A percentile compares a stretch with the other conserved stretches of the same genome.
phyloP scores from a whole-genome alignment of 371 early-diverging fungal species.

The Thermomucor indicae-seudaticae region DNA sequence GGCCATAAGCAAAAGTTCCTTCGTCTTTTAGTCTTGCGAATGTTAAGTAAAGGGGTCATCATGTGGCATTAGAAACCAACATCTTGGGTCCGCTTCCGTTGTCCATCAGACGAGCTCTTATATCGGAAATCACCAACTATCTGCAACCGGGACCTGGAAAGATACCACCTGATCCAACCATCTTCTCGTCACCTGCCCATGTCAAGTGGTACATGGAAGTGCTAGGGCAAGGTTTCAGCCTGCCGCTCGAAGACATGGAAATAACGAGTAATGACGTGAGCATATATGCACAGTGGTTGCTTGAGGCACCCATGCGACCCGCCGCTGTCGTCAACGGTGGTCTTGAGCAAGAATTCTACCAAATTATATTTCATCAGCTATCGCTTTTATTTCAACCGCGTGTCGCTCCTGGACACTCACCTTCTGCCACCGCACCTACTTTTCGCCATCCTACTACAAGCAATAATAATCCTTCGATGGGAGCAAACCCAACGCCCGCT shows the following conservation, averaged over 20 bases:
- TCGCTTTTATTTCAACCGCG: conserved; percentile 71
- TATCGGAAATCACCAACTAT: conserved; percentile 61
- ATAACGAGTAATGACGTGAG: conserved; percentile 64
- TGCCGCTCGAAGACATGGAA: conserved; percentile 73
- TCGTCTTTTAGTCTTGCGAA: not conserved
- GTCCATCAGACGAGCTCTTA: conserved; percentile 53
- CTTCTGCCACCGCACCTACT: not conserved
- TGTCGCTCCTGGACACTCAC: conserved; percentile 15
- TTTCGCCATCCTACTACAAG: not conserved
- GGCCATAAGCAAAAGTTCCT: not conserved
- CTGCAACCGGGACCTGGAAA: conserved; percentile 40
- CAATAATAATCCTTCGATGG: not conserved
- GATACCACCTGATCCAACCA: conserved; percentile 42
- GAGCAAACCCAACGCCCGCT: not conserved
- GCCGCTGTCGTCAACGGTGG: conserved; percentile 48
- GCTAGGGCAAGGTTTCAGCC: conserved; percentile 74
- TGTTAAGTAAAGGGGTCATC: not conserved
- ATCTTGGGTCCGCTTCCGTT: conserved; percentile 66
- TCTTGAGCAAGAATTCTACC: conserved; percentile 39
- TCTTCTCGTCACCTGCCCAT: conserved; percentile 65
- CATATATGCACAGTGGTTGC: conserved; percentile 74
- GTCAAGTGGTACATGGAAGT: conserved; percentile 85
- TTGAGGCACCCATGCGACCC: conserved; percentile 62
- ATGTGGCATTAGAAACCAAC: conserved; percentile 51
- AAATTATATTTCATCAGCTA: conserved; percentile 72